A percentile compares a stretch with the other conserved stretches of the same genome.
Conservation (phyloP, 192 early-diverging fungal species). For the Coemansia sp. region DNA sequence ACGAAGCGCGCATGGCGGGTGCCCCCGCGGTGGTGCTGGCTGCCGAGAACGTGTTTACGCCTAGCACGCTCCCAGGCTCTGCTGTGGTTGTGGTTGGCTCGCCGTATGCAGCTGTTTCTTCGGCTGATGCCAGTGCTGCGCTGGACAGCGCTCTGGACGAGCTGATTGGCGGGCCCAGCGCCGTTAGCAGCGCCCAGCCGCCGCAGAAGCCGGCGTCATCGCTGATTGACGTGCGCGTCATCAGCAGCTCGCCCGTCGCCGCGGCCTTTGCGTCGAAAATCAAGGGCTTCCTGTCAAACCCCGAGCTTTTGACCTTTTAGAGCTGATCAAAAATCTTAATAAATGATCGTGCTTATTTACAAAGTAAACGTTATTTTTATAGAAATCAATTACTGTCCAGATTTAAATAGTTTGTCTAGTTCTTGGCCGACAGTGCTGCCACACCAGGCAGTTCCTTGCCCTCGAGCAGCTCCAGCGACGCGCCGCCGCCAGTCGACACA, state of each 20-base stretch:
- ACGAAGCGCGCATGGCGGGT: not conserved
- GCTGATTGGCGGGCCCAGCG: constrained; percentile 19
- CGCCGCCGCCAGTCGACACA: constrained; percentile 96
- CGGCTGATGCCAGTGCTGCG: constrained; percentile 14
- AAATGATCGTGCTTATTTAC: too few species aligned
- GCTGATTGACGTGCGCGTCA: constrained; percentile 28
- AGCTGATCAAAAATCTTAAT: too few species aligned
- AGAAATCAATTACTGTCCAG: too few species aligned
- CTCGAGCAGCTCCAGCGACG: constrained; percentile 92
- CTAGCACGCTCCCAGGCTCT: constrained; percentile 52
- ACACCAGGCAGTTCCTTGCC: constrained; percentile 87
- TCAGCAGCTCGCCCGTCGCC: constrained; percentile 28
- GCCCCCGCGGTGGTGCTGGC: constrained; percentile 26
- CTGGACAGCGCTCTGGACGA: constrained; percentile 32
- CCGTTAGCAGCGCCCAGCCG: not conserved
- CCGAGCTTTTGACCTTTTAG: constrained; percentile 36
- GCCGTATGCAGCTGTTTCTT: constrained; percentile 25
- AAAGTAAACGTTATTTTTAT: too few species aligned
- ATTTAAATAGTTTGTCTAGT: too few species aligned
- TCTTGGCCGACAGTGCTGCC: constrained; percentile 65
- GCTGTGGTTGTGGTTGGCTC: constrained; percentile 65
- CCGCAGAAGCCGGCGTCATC: not conserved
- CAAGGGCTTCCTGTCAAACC: constrained; percentile 44
- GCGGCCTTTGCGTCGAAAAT: constrained; percentile 24
- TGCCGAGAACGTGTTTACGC: constrained; percentile 51